Conservation (phyloP, 176 grass and related monocot genomes). For the Guadua angustifolia region DNA sequence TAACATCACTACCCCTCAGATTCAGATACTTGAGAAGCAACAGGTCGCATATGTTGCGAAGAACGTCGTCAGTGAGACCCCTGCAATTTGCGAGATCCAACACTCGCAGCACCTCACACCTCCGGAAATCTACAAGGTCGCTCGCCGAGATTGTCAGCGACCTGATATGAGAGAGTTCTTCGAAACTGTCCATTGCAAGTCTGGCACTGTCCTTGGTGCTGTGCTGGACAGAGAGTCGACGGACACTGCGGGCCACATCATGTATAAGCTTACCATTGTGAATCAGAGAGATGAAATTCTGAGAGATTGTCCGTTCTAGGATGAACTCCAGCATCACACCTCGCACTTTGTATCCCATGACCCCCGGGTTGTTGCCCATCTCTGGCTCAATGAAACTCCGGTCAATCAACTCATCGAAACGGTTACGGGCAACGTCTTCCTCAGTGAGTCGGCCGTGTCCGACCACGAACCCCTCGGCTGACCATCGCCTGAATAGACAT, state of each 20-base stretch:
- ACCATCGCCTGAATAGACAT: too few relatives aligned
- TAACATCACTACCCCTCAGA: not conserved
- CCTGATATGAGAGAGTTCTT: not conserved
- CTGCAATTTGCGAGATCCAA: not conserved
- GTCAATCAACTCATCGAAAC: conserved; percentile 4
- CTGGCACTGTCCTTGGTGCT: not conserved
- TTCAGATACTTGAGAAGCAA: not conserved
- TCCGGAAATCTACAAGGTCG: not conserved
- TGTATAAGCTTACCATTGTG: too few relatives aligned
- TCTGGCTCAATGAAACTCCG: not conserved
- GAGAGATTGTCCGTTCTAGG: not conserved
- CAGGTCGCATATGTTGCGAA: not conserved
- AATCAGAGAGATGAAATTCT: not conserved
- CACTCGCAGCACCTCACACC: not conserved
- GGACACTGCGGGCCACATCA: too few relatives aligned
- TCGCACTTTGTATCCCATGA: not conserved
- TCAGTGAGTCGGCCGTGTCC: too few relatives aligned
- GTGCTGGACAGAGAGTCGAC: not conserved
- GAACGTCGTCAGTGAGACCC: not conserved
- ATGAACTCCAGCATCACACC: conserved; percentile 10
- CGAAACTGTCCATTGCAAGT: too few relatives aligned
- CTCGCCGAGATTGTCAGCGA: not conserved
- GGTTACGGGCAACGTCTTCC: not conserved
- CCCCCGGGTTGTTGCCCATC: not conserved
- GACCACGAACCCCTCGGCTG: too few relatives aligned